Evolutionary conservation across 169 alveolate species (phyloP).

Genomic region (Plasmodium gonderi): DNA sequence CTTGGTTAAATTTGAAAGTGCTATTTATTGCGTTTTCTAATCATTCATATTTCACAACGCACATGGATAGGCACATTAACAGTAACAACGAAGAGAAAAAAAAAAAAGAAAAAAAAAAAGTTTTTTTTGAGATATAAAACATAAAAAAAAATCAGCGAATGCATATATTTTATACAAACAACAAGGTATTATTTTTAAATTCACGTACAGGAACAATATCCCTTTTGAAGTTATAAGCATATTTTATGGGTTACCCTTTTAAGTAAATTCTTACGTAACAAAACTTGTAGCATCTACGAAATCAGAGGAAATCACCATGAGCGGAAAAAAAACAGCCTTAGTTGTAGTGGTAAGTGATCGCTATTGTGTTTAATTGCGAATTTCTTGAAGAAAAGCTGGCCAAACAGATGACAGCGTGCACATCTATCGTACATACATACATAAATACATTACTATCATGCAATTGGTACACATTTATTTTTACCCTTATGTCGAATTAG

Average conservation of each 20-base stretch:
- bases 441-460: not conserved
- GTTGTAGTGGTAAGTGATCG: constrained; percentile 69
- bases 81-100: no score
- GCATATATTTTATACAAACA: not conserved
- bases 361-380: not conserved
- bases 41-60: not conserved
- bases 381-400: not conserved
- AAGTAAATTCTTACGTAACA: not conserved
- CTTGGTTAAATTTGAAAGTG: not conserved
- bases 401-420: not conserved
- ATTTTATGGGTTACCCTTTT: not conserved
- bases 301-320: not conserved
- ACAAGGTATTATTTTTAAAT: not conserved
- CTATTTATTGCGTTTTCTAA: not conserved
- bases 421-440: not conserved
- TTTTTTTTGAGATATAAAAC: not conserved
- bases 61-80: not conserved
- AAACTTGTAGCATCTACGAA: not conserved
- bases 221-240: not conserved
- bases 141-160: not conserved
- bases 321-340: constrained; percentile 71
- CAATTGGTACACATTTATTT: not conserved
- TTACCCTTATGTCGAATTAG: not conserved
- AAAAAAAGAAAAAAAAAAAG: not conserved
- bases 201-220: not conserved